Evolutionary conservation across 2,329 filamentous ascomycete species (phyloP).

Genomic region (Sporothrix dimorphospora): DNA sequence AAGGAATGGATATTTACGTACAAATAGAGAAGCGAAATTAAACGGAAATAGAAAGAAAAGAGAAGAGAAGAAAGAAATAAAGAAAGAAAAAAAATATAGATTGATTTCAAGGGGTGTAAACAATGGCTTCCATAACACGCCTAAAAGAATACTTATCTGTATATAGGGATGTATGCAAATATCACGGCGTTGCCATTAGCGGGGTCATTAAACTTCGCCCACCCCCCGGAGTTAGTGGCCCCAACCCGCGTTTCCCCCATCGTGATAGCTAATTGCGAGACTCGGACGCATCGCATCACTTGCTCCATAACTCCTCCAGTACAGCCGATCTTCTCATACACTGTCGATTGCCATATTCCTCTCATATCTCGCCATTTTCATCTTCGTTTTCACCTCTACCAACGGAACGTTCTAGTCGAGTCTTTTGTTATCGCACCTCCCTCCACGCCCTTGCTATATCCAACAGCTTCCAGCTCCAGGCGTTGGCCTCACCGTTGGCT

Average conservation of each 20-base stretch:
- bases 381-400: not conserved
- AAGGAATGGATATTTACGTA: not conserved
- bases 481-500: not conserved
- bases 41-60: not conserved
- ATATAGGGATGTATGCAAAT: not conserved
- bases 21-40: not conserved
- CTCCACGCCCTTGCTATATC: not conserved
- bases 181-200: not conserved
- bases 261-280: slow-evolving; percentile 10
- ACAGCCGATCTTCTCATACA: not conserved
- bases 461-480: not conserved
- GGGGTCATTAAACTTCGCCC: slow-evolving; percentile 6
- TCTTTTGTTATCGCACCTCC: not conserved
- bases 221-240: not conserved
- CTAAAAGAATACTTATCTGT: not conserved
- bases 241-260: slow-evolving; percentile 1
- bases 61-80: not conserved
- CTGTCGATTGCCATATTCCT: not conserved
- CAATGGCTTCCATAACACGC: not conserved
- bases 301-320: not conserved
- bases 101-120: not conserved
- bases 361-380: no score
- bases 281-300: slow-evolving; percentile 15
- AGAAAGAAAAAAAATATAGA: not conserved
- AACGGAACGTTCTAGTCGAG: not conserved